A percentile compares a stretch with the other conserved stretches of the same genome.
Evolutionary conservation across 495 filamentous ascomycete species (phyloP).

Genomic region (Hyaloscypha bicolor): DNA sequence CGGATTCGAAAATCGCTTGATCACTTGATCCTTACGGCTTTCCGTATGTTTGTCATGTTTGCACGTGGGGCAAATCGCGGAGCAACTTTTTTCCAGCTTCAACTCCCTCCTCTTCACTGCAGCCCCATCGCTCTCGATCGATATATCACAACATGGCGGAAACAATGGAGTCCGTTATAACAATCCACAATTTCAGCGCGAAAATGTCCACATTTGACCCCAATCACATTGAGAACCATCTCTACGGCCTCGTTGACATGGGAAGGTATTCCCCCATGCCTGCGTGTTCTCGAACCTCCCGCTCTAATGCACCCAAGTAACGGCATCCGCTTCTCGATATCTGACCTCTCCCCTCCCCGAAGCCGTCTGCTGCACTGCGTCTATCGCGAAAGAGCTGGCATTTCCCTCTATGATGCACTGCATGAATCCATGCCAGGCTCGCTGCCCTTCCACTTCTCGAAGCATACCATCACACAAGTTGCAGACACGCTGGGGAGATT

Average conservation of each 20-base stretch:
- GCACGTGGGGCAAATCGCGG: slow-evolving; percentile 1
- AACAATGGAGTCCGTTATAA: slow-evolving; percentile 42
- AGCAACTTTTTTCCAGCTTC: neutral
- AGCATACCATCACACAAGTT: slow-evolving; percentile 62
- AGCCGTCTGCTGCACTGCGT: slow-evolving; percentile 74
- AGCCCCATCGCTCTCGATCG: neutral
- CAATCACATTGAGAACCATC: slow-evolving; percentile 39
- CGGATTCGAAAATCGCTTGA: too few relatives aligned
- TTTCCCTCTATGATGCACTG: slow-evolving; percentile 91
- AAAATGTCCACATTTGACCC: slow-evolving; percentile 50
- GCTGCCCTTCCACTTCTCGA: slow-evolving; percentile 60
- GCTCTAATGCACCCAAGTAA: slow-evolving; percentile 58
- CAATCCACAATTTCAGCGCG: slow-evolving; percentile 52
- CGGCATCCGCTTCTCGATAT: slow-evolving; percentile 92
- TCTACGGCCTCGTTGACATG: slow-evolving; percentile 70
- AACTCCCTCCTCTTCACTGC: neutral
- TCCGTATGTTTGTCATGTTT: slow-evolving; percentile 6
- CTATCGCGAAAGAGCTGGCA: slow-evolving; percentile 74
- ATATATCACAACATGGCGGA: slow-evolving; percentile 18
- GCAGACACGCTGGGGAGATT: slow-evolving; percentile 69
- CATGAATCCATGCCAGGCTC: slow-evolving; percentile 37
- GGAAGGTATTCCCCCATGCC: slow-evolving; percentile 57
- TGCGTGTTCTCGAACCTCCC: neutral
- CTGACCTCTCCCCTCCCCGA: slow-evolving; percentile 69
- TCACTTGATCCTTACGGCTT: too few relatives aligned